Conservation (phyloP, 1,139 yeast genomes). For the Geotrichum aggregatum region DNA sequence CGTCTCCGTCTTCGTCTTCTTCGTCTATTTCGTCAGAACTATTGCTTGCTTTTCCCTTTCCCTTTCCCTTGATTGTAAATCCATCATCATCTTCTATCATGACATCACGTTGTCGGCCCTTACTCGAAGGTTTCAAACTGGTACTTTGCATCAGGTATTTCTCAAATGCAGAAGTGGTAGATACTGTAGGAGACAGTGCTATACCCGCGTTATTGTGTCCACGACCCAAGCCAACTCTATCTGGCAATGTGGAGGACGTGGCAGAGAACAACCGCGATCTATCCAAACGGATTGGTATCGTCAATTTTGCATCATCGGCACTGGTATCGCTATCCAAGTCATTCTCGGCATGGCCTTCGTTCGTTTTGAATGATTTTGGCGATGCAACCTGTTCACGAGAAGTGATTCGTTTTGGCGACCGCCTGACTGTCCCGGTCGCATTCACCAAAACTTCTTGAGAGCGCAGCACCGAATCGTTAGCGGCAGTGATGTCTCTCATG, state of each 20-base stretch:
- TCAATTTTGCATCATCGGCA: too few relatives aligned
- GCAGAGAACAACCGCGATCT: neutral
- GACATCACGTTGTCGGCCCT: neutral
- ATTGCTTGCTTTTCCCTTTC: neutral
- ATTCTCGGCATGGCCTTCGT: too few relatives aligned
- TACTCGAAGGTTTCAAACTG: neutral
- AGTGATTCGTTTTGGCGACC: neutral
- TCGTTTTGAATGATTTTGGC: neutral
- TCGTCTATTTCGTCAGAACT: neutral
- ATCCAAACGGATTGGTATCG: too few relatives aligned
- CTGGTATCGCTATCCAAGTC: too few relatives aligned
- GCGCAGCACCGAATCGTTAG: too few relatives aligned
- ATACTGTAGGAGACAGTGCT: neutral
- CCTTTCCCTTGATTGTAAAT: neutral
- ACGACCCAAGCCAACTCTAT: neutral
- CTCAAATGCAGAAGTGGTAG: constrained; percentile 6
- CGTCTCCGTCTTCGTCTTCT: constrained; percentile 2
- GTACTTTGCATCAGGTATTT: constrained; percentile 6
- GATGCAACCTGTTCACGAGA: neutral
- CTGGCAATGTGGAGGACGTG: neutral
- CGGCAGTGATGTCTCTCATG: too few relatives aligned
- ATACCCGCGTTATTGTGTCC: neutral
- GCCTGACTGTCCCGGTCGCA: neutral
- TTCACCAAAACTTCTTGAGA: too few relatives aligned
- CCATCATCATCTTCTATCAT: neutral